phyloP scores from a whole-genome alignment of 2,329 filamentous ascomycete genomes.

The Cephalotrichum gorgonifer region DNA sequence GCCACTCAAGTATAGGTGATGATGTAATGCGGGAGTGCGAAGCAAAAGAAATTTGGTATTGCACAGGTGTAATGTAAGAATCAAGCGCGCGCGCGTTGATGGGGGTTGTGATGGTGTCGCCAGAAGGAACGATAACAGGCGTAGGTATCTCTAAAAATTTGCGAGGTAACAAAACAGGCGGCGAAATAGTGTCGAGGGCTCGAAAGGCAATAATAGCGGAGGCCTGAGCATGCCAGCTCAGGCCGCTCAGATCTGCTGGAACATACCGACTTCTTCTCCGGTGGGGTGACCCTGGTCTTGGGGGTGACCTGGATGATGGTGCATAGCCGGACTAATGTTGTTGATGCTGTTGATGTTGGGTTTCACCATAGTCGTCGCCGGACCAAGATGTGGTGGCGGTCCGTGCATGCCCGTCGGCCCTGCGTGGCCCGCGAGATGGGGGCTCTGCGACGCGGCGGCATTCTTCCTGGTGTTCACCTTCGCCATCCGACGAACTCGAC shows the following conservation, averaged over 20 bases:
- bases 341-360: constrained; percentile 52
- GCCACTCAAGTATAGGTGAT: not conserved
- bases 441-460: constrained; percentile 41
- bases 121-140: constrained; percentile 2
- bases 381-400: constrained; percentile 51
- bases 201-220: constrained; percentile 40
- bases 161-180: constrained; percentile 5
- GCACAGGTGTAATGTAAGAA: not conserved
- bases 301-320: constrained; percentile 49
- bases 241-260: constrained; percentile 36
- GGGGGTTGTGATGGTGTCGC: not conserved
- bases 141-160: constrained; percentile 9
- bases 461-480: constrained; percentile 85
- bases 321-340: constrained; percentile 53
- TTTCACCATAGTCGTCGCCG: constrained; percentile 51
- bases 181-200: not conserved
- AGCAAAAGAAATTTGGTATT: not conserved
- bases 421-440: constrained; percentile 59
- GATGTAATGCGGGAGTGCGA: not conserved
- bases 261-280: constrained; percentile 93
- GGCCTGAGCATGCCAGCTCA: constrained; percentile 47
- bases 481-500: constrained; percentile 86
- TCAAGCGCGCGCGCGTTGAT: not conserved
- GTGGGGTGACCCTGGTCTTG: constrained; percentile 49
- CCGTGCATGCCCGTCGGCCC: constrained; percentile 55